phyloP scores from a whole-genome alignment of 2,329 filamentous ascomycete species.

The Dactylella cylindrospora region DNA sequence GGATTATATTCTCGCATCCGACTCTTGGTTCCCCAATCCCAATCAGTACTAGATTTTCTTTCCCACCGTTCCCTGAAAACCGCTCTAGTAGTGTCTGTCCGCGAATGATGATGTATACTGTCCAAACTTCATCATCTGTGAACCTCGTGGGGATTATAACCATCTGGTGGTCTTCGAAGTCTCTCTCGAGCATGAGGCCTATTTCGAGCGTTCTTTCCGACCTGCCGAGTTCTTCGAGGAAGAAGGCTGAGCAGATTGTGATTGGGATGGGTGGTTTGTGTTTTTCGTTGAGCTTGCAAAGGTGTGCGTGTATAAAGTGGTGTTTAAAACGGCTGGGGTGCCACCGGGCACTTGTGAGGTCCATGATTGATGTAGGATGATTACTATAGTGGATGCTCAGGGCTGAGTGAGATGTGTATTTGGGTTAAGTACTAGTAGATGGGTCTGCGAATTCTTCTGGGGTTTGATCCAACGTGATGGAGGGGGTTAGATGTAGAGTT shows the following conservation, averaged over 20 bases:
- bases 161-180: slow-evolving; percentile 18
- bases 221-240: slow-evolving; percentile 34
- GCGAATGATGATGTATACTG: slow-evolving; percentile 17
- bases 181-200: slow-evolving; percentile 11
- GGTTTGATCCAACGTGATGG: too few species aligned
- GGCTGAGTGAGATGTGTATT: neutral
- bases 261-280: slow-evolving; percentile 7
- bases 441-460: too few species aligned
- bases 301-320: slow-evolving; percentile 29
- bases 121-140: slow-evolving; percentile 8
- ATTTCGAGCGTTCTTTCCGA: slow-evolving; percentile 12
- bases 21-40: slow-evolving; percentile 12
- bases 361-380: too few species aligned
- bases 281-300: slow-evolving; percentile 30
- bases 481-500: too few species aligned
- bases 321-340: slow-evolving; percentile 30
- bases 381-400: neutral
- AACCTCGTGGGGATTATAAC: slow-evolving; percentile 23
- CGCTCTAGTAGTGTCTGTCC: slow-evolving; percentile 23
- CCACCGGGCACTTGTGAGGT: slow-evolving; percentile 29
- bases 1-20: slow-evolving; percentile 16
- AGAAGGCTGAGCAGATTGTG: slow-evolving; percentile 31
- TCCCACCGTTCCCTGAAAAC: neutral
- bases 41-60: slow-evolving; percentile 18
- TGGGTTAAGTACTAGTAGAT: too few species aligned